A percentile compares a stretch with the other conserved stretches of the same genome.
phyloP scores from a whole-genome alignment of 345 rosid genomes.

The Zanthoxylum bungeanum region DNA sequence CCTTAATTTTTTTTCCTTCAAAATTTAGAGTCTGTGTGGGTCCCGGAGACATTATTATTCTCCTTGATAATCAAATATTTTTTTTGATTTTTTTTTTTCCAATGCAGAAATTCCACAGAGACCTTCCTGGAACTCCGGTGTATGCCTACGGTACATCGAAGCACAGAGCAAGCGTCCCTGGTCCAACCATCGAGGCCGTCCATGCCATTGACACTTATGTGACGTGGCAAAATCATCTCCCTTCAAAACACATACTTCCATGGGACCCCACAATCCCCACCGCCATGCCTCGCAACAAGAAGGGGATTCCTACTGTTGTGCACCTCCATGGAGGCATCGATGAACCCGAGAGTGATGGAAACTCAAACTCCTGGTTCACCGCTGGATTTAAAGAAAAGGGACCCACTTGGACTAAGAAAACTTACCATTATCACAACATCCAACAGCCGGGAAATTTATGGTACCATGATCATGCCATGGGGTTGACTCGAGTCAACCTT shows the following conservation, averaged over 20 bases:
- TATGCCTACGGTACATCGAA: conserved; percentile 71
- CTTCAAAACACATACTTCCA: conserved; percentile 73
- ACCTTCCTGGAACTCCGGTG: conserved; percentile 76
- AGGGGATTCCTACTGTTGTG: conserved; percentile 87
- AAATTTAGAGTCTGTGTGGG: background rate
- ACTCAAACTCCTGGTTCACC: conserved; percentile 82
- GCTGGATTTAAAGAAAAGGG: conserved; percentile 56
- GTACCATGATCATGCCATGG: conserved; percentile 96
- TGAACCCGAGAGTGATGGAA: conserved; percentile 79
- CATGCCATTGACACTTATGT: conserved; percentile 55
- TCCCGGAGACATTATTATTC: background rate
- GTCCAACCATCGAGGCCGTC: conserved; percentile 89
- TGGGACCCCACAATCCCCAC: conserved; percentile 91
- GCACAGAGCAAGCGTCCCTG: conserved; percentile 68
- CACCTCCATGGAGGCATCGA: conserved; percentile 87
- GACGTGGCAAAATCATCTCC: conserved; percentile 88
- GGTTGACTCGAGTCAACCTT: conserved; percentile 83
- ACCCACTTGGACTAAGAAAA: conserved; percentile 54
- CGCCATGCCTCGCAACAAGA: conserved; percentile 37
- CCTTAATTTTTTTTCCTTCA: background rate
- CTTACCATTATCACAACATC: conserved; percentile 50
- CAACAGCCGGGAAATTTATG: conserved; percentile 92
- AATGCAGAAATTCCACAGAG: conserved; percentile 81
- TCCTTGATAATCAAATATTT: background rate
- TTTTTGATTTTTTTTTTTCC: background rate